A percentile compares a stretch with the other conserved stretches of the same genome.
Conservation (phyloP, 75 land plant genomes). For the Pinus albicaulis region DNA sequence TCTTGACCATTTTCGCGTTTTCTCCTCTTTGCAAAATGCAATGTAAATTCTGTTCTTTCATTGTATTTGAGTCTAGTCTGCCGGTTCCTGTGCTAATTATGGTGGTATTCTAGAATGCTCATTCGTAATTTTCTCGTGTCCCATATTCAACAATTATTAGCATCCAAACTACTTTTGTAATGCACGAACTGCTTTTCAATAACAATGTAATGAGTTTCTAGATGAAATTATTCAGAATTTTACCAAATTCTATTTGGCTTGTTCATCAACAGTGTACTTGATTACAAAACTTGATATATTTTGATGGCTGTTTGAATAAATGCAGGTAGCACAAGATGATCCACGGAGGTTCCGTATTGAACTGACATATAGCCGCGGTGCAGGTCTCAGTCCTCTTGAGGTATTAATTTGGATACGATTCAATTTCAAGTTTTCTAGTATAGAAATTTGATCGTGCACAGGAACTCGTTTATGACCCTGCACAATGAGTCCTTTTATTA, state of each 20-base stretch:
- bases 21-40: neutral
- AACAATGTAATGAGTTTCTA: neutral
- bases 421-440: constrained; percentile 5
- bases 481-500: neutral
- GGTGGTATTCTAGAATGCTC: neutral
- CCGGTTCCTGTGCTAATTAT: neutral
- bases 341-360: constrained; percentile 91
- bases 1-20: too few relatives aligned
- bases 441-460: neutral
- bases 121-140: neutral
- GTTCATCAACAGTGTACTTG: neutral
- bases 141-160: neutral
- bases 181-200: neutral
- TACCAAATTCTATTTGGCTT: neutral
- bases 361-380: constrained; percentile 94
- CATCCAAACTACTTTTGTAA: neutral
- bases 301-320: neutral
- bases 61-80: neutral
- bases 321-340: constrained; percentile 81
- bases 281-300: neutral
- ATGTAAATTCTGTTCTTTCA: neutral
- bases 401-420: constrained; percentile 22
- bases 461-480: neutral
- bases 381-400: constrained; percentile 92
- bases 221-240: neutral